Conservation (phyloP, 768 basidiomycete genomes). For the Macrolepiota fuliginosa region DNA sequence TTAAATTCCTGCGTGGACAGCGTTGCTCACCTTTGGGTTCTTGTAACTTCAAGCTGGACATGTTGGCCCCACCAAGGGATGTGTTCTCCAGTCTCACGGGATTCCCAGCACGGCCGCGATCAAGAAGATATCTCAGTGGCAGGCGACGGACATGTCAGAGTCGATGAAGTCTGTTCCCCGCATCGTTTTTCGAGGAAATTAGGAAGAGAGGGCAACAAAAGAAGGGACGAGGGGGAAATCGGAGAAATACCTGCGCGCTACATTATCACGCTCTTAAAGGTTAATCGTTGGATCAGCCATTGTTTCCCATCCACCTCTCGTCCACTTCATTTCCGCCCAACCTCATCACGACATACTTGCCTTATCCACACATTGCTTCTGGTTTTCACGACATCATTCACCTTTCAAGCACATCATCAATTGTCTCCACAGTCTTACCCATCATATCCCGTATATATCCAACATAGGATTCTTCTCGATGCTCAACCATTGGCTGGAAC, state of each 20-base stretch:
- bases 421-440: neutral
- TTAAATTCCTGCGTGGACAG: neutral
- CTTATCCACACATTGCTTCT: neutral
- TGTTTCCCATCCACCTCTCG: neutral
- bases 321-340: constrained; percentile 1
- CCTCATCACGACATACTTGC: neutral
- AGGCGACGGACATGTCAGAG: constrained; percentile 11
- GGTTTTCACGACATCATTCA: neutral
- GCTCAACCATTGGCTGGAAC: neutral
- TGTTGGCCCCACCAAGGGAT: constrained; percentile 7
- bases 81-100: neutral
- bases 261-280: neutral
- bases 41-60: constrained; percentile 1
- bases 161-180: constrained; percentile 3
- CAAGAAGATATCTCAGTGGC: constrained; percentile 2
- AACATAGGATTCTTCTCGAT: neutral
- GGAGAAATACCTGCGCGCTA: neutral
- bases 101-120: neutral
- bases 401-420: neutral
- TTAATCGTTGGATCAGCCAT: neutral
- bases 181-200: neutral
- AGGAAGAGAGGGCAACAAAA: neutral
- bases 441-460: neutral
- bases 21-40: neutral
- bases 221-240: neutral